A percentile compares a stretch with the other conserved stretches of the same genome.
These are phyloP conservation scores for Lipomyces starkeyi DNA, from an alignment of 805 yeast species.

Conservation along the genomic window DNA sequence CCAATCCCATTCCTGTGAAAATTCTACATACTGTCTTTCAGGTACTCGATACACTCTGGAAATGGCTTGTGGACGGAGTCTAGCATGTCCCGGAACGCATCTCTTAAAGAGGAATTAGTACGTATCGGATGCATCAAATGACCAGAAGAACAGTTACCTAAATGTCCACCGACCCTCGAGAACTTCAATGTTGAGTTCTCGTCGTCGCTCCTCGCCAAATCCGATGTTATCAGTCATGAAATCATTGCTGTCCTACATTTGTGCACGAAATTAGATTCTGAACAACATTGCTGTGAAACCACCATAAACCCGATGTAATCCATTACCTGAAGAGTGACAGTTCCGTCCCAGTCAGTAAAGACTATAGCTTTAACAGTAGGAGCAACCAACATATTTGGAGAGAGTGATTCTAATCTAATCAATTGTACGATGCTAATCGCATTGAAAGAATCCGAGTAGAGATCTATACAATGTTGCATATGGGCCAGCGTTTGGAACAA, in stretches of 20 bases:
- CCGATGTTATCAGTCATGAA: conserved; percentile 88
- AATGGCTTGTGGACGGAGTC: conserved; percentile 77
- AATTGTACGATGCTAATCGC: not conserved
- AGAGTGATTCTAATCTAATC: not conserved
- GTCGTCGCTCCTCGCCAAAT: conserved; percentile 73
- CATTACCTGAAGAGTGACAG: conserved; percentile 77
- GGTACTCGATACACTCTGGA: conserved; percentile 74
- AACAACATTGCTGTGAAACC: not conserved
- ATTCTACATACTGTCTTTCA: conserved; percentile 53
- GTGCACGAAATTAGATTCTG: not conserved
- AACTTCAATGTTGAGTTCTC: conserved; percentile 71
- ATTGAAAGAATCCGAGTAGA: not conserved
- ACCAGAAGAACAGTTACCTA: conserved; percentile 34
- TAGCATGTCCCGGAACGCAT: conserved; percentile 85
- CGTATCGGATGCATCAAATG: not conserved
- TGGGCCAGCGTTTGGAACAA: not conserved
- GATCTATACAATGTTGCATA: too few species aligned
- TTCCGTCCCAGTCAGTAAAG: conserved; percentile 98
- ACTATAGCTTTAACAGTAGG: conserved; percentile 67
- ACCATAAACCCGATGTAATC: not conserved
- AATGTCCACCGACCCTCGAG: conserved; percentile 70
- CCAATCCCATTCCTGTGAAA: not conserved
- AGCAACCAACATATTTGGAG: conserved; percentile 22
- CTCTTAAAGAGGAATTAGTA: conserved; percentile 52
- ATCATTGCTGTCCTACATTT: conserved; percentile 77